These are phyloP conservation scores for Sporisorium iseilematis-ciliati DNA, from an alignment of 1,284 basidiomycete species.

Conservation along the genomic window DNA sequence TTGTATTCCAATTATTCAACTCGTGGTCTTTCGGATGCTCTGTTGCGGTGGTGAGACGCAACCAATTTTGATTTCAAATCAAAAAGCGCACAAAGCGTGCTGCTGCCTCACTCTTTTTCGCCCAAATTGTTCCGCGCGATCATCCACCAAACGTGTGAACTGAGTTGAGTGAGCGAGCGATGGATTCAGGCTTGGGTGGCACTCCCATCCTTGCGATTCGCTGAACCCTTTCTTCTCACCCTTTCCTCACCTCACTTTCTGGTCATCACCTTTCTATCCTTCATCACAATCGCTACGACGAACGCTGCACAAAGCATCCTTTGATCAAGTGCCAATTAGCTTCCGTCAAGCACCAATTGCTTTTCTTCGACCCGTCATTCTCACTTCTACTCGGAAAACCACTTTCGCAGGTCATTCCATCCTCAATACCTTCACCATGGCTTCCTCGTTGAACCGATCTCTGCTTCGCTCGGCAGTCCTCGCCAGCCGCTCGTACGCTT, in stretches of 20 bases:
- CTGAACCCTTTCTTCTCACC: slow-evolving; percentile 11
- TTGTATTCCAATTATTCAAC: slow-evolving; percentile 7
- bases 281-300: not conserved
- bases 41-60: not conserved
- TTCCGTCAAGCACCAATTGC: not conserved
- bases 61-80: slow-evolving; percentile 41
- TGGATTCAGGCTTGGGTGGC: not conserved
- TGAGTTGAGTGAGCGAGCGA: not conserved
- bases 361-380: not conserved
- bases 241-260: slow-evolving; percentile 16
- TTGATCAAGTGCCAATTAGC: not conserved
- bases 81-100: slow-evolving; percentile 10
- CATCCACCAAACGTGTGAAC: slow-evolving; percentile 13
- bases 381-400: too few relatives aligned
- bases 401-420: not conserved
- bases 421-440: slow-evolving; percentile 23
- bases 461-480: slow-evolving; percentile 47
- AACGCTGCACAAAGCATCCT: not conserved
- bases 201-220: slow-evolving; percentile 1
- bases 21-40: not conserved
- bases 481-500: slow-evolving; percentile 44
- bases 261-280: slow-evolving; percentile 6
- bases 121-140: slow-evolving; percentile 35
- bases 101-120: slow-evolving; percentile 12
- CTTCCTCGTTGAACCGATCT: slow-evolving; percentile 50